Evolutionary conservation across 1,284 basidiomycete species (phyloP).

Genomic region (Leucoagaricus sp.): DNA sequence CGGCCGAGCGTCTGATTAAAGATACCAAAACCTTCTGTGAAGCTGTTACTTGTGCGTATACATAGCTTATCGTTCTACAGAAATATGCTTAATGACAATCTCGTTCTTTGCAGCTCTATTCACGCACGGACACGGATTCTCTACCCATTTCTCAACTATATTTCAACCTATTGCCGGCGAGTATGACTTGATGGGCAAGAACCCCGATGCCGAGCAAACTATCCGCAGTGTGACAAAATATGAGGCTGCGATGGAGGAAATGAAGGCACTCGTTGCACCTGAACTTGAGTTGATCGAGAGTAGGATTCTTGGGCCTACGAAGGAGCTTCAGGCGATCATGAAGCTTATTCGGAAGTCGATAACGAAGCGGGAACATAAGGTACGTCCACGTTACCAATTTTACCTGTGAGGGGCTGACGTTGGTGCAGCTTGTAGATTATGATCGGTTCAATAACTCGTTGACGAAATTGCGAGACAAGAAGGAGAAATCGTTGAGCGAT

Average conservation of each 20-base stretch:
- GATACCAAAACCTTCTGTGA: constrained; percentile 90
- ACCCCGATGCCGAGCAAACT: constrained; percentile 80
- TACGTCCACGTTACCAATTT: constrained; percentile 28
- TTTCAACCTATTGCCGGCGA: constrained; percentile 85
- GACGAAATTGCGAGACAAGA: constrained; percentile 95
- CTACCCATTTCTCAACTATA: constrained; percentile 74
- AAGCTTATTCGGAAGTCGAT: constrained; percentile 94
- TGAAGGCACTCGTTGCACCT: constrained; percentile 78
- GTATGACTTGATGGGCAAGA: constrained; percentile 77
- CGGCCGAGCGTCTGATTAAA: constrained; percentile 89
- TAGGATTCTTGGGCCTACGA: constrained; percentile 82
- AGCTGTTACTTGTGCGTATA: constrained; percentile 63
- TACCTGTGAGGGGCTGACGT: background rate
- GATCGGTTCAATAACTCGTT: constrained; percentile 96
- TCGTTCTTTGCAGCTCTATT: constrained; percentile 66
- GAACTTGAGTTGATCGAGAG: constrained; percentile 96
- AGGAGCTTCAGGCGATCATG: constrained; percentile 86
- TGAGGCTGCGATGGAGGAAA: constrained; percentile 79
- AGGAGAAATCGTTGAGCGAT: constrained; percentile 90
- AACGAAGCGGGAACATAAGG: constrained; percentile 97
- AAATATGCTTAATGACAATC: background rate
- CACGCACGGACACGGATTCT: constrained; percentile 76
- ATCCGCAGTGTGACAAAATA: constrained; percentile 78
- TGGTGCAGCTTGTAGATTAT: constrained; percentile 84
- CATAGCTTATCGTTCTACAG: background rate